These are phyloP conservation scores for Saturnispora dispora DNA, from an alignment of 805 yeast species.

Conservation along the genomic window DNA sequence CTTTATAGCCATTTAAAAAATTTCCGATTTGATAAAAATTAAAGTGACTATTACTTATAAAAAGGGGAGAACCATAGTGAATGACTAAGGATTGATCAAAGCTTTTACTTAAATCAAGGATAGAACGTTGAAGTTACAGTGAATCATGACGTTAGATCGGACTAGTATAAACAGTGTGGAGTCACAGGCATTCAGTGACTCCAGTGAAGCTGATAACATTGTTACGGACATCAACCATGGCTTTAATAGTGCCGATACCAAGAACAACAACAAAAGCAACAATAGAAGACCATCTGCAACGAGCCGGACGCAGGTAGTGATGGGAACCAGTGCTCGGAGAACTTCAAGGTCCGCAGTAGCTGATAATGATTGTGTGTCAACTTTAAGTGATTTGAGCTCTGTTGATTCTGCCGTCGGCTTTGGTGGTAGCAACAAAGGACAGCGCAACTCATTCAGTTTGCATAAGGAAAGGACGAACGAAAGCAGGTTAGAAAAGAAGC, in stretches of 20 bases:
- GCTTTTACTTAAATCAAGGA: background rate
- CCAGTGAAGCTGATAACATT: background rate
- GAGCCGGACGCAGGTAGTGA: slow-evolving; percentile 4
- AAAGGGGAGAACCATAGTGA: background rate
- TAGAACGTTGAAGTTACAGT: background rate
- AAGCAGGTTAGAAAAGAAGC: slow-evolving; percentile 1
- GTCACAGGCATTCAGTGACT: background rate
- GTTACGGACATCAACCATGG: background rate
- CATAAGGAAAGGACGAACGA: background rate
- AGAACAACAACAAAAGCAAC: background rate
- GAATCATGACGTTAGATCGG: background rate
- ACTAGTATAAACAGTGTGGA: background rate
- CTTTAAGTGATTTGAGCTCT: background rate
- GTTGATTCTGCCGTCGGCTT: background rate
- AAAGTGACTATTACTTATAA: background rate
- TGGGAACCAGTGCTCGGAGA: background rate
- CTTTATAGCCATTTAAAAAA: background rate
- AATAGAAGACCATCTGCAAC: slow-evolving; percentile 7
- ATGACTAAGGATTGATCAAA: background rate
- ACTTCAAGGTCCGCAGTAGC: background rate
- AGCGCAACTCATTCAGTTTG: background rate
- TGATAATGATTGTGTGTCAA: background rate
- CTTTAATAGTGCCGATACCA: background rate
- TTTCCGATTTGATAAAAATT: background rate
- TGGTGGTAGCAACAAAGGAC: background rate